Evolutionary conservation across 192 early-diverging fungal genomes (phyloP).

Genomic region (Podila epigama): DNA sequence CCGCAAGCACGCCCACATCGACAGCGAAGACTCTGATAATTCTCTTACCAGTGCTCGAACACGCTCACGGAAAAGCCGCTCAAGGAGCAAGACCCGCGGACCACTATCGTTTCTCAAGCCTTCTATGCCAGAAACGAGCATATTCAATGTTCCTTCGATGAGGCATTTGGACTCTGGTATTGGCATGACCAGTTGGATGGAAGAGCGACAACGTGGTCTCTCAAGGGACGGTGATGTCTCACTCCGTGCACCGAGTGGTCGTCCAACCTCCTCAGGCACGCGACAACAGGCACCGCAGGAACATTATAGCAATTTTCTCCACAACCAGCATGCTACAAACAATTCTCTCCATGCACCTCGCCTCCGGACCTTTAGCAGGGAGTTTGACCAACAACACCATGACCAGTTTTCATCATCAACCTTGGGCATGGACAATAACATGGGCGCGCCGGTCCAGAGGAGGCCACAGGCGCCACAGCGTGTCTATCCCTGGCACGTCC

Average conservation of each 20-base stretch:
- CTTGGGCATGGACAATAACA: too few relatives aligned
- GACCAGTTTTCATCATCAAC: too few relatives aligned
- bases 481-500: constrained; percentile 37
- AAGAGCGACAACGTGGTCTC: not conserved
- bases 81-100: not conserved
- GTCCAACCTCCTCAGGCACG: not conserved
- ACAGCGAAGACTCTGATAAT: not conserved
- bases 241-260: not conserved
- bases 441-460: too few relatives aligned
- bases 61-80: not conserved
- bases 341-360: not conserved
- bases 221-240: not conserved
- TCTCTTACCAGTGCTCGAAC: not conserved
- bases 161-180: constrained; percentile 33
- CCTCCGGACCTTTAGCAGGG: not conserved
- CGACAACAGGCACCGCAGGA: not conserved
- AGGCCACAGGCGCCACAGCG: not conserved
- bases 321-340: not conserved
- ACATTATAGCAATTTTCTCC: not conserved
- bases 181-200: constrained; percentile 16
- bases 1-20: not conserved
- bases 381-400: not conserved
- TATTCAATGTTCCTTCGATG: constrained; percentile 11
- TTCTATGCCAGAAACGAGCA: not conserved
- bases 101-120: not conserved